Percentiles rank a stretch among this genome's conserved stretches.
These are phyloP conservation scores for Whalleya microplaca DNA, from an alignment of 2,329 filamentous ascomycete species.

Conservation along the genomic window DNA sequence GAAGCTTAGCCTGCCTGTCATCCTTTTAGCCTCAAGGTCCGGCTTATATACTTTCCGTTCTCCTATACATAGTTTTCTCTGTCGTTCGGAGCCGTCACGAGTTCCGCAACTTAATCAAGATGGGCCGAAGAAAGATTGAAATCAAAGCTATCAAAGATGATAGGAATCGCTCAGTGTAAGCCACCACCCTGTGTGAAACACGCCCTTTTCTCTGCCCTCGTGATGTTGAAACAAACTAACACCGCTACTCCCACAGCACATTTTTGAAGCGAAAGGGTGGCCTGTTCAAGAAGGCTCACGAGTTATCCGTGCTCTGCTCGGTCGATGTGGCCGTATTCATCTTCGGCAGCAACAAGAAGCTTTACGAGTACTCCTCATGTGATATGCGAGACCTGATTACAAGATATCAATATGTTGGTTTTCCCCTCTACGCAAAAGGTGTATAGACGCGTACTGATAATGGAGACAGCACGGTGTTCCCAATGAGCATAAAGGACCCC, in stretches of 20 bases:
- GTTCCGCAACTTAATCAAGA: conserved; percentile 46
- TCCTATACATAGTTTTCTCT: conserved; percentile 7
- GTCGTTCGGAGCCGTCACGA: conserved; percentile 8
- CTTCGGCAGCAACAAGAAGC: conserved; percentile 97
- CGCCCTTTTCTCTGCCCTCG: conserved; percentile 1
- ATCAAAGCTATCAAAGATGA: conserved; percentile 99
- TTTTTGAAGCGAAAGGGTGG: conserved; percentile 99
- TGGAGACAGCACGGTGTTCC: conserved; percentile 77
- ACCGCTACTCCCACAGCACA: conserved; percentile 62
- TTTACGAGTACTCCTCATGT: conserved; percentile 94
- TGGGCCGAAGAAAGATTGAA: conserved; percentile 99
- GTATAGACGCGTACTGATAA: conserved; percentile 18
- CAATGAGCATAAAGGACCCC: conserved; percentile 94
- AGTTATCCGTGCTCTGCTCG: conserved; percentile 95
- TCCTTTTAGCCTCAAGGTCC: conserved; percentile 1
- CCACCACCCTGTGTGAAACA: conserved; percentile 27
- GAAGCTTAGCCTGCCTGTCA: conserved; percentile 13
- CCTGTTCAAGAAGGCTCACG: conserved; percentile 98
- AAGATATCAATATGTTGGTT: conserved; percentile 86
- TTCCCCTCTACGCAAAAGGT: conserved; percentile 4
- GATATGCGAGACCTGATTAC: conserved; percentile 91
- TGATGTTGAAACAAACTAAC: conserved; percentile 22
- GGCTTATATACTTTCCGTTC: conserved; percentile 1
- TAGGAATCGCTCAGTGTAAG: conserved; percentile 95
- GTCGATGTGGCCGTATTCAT: conserved; percentile 99